Conservation (phyloP, 1,284 basidiomycete genomes). For the Xerocomus nothofagi region DNA sequence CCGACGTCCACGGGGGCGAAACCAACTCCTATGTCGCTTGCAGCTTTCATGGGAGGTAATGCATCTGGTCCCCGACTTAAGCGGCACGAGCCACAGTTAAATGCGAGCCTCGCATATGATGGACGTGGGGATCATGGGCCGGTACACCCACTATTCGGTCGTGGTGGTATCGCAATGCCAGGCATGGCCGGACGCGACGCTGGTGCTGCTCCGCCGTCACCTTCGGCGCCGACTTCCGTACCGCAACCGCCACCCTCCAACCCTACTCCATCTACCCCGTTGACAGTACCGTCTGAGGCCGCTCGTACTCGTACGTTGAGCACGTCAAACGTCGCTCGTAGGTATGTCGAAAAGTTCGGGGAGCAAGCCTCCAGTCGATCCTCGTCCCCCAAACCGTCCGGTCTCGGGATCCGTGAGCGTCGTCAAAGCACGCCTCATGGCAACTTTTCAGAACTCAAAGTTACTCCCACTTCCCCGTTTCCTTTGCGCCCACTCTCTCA, state of each 20-base stretch:
- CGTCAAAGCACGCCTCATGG: conserved; percentile 37
- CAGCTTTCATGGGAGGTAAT: conserved; percentile 72
- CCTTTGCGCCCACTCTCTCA: conserved; percentile 32
- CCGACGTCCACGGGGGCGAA: conserved; percentile 11
- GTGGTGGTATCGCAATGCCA: conserved; percentile 69
- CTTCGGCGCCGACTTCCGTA: conserved; percentile 27
- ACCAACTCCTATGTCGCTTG: conserved; percentile 54
- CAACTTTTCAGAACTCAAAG: conserved; percentile 32
- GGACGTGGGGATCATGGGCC: conserved; percentile 51
- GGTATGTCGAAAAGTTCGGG: conserved; percentile 40
- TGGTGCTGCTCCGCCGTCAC: conserved; percentile 8
- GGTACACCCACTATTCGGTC: conserved; percentile 74
- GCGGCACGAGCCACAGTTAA: conserved; percentile 66
- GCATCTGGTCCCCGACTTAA: conserved; percentile 67
- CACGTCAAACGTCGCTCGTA: conserved; percentile 37
- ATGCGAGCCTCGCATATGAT: conserved; percentile 65
- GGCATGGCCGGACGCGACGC: conserved; percentile 44
- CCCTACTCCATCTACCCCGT: conserved; percentile 1
- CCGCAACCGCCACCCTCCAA: conserved; percentile 4
- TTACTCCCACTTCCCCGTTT: conserved; percentile 40
- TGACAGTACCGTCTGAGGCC: conserved; percentile 8
- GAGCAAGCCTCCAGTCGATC: conserved; percentile 20
- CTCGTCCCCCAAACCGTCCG: conserved; percentile 15
- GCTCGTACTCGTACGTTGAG: conserved; percentile 37
- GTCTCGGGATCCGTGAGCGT: conserved; percentile 34